Evolutionary conservation across 441 rosid species (phyloP).

Genomic region (Iberis amara): DNA sequence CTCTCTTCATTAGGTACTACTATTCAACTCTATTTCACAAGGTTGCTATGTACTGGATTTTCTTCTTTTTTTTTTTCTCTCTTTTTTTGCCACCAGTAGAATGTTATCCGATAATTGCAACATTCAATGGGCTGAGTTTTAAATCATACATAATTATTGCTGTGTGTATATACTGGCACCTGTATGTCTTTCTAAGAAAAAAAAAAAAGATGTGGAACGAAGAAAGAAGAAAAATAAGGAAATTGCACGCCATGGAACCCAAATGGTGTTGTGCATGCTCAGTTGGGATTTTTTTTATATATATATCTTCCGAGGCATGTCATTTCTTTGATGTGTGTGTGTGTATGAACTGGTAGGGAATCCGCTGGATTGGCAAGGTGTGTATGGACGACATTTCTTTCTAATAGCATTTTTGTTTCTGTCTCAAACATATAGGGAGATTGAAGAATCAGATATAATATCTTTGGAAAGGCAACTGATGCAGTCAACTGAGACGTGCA

Average conservation of each 20-base stretch:
- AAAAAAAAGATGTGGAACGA: background rate
- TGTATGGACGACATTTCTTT: background rate
- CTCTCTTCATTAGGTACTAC: slow-evolving; percentile 73
- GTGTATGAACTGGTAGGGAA: background rate
- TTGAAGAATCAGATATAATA: slow-evolving; percentile 78
- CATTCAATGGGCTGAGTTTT: background rate
- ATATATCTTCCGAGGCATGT: background rate
- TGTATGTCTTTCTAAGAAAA: background rate
- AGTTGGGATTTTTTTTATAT: no score
- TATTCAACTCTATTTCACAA: slow-evolving; percentile 5
- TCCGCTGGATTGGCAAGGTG: background rate
- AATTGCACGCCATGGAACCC: no score
- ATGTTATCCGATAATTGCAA: background rate
- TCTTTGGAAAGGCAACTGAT: slow-evolving; percentile 79
- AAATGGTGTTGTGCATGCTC: no score
- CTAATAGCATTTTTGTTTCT: background rate
- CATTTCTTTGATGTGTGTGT: background rate
- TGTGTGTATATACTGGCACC: slow-evolving; percentile 1
- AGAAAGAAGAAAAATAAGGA: background rate
- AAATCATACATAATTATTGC: background rate
- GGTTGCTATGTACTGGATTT: background rate
- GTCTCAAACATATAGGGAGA: slow-evolving; percentile 48
- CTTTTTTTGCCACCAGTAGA: background rate
- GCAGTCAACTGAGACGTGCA: slow-evolving; percentile 84
- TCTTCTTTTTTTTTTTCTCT: background rate